Evolutionary conservation across 768 basidiomycete genomes (phyloP).

Genomic region (Trametes elegans): DNA sequence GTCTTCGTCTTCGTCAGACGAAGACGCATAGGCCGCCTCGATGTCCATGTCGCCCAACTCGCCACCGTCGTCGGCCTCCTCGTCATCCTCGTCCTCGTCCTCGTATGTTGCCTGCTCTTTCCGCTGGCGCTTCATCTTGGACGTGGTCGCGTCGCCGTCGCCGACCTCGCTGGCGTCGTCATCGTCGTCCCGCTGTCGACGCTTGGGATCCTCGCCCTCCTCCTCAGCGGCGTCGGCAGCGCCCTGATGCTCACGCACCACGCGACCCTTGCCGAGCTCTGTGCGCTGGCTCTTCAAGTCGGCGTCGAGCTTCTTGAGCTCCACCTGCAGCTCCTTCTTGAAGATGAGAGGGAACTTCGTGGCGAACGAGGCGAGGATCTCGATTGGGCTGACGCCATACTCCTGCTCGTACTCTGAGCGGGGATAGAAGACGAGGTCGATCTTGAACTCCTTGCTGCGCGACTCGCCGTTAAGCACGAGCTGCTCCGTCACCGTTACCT

Average conservation of each 20-base stretch:
- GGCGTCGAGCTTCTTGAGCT: constrained; percentile 82
- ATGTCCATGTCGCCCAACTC: constrained; percentile 55
- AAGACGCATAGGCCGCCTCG: constrained; percentile 59
- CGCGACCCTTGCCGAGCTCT: constrained; percentile 81
- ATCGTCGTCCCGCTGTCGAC: constrained; percentile 41
- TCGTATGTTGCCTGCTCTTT: constrained; percentile 78
- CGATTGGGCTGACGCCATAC: constrained; percentile 69
- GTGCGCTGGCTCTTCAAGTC: constrained; percentile 77
- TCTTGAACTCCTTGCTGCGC: constrained; percentile 75
- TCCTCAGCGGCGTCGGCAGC: constrained; percentile 51
- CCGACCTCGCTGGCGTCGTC: constrained; percentile 76
- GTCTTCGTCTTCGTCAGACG: constrained; percentile 37
- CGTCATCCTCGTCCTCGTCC: constrained; percentile 62
- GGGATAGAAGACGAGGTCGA: constrained; percentile 85
- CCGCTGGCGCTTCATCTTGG: constrained; percentile 67
- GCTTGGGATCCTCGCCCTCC: constrained; percentile 43
- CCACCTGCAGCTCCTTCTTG: constrained; percentile 81
- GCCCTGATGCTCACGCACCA: constrained; percentile 40
- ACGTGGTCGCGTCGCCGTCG: constrained; percentile 80
- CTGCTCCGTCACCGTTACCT: constrained; percentile 76
- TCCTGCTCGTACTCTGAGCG: constrained; percentile 78
- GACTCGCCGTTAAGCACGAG: constrained; percentile 63
- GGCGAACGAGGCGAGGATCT: constrained; percentile 72
- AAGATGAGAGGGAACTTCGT: constrained; percentile 75
- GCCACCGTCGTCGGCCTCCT: constrained; percentile 46